phyloP scores from a whole-genome alignment of 1,284 basidiomycete species.

The Microbotryum intermedium region DNA sequence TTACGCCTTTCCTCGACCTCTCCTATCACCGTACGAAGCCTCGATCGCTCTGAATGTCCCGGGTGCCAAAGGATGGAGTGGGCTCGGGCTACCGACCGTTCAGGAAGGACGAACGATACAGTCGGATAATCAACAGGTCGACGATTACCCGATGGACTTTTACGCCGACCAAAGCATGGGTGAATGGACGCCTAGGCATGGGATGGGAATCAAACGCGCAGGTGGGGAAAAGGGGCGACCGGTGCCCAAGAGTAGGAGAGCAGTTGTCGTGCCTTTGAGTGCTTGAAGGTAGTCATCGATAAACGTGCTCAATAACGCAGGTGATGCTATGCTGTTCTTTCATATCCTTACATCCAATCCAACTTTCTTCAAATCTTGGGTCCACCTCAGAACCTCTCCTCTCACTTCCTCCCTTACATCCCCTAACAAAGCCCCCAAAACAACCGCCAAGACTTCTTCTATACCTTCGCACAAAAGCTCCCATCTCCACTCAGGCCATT shows the following conservation, averaged over 20 bases:
- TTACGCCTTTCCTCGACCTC: slow-evolving; percentile 80
- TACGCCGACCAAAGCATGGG: slow-evolving; percentile 52
- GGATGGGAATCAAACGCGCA: slow-evolving; percentile 20
- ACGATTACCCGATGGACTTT: slow-evolving; percentile 89
- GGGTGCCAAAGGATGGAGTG: slow-evolving; percentile 54
- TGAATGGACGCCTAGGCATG: slow-evolving; percentile 39
- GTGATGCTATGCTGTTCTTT: too few relatives aligned
- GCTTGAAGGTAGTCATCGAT: too few relatives aligned
- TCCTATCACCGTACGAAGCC: slow-evolving; percentile 90
- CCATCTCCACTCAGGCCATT: slow-evolving; percentile 16
- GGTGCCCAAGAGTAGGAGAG: slow-evolving; percentile 21
- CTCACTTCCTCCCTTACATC: slow-evolving; percentile 7
- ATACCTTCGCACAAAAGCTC: slow-evolving; percentile 15
- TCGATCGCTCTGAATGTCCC: slow-evolving; percentile 65
- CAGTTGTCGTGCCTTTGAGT: too few relatives aligned
- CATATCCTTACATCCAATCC: slow-evolving; percentile 1
- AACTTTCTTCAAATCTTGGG: neutral
- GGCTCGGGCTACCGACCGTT: slow-evolving; percentile 26
- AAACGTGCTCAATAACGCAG: too few relatives aligned
- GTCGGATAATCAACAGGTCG: slow-evolving; percentile 4
- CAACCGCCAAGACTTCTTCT: neutral
- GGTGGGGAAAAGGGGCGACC: slow-evolving; percentile 27
- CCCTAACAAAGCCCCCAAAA: slow-evolving; percentile 1
- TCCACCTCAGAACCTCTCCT: slow-evolving; percentile 3
- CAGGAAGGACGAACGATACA: slow-evolving; percentile 40